Conservation (phyloP, 2,329 filamentous ascomycete species). For the Stromatinia cepivora region DNA sequence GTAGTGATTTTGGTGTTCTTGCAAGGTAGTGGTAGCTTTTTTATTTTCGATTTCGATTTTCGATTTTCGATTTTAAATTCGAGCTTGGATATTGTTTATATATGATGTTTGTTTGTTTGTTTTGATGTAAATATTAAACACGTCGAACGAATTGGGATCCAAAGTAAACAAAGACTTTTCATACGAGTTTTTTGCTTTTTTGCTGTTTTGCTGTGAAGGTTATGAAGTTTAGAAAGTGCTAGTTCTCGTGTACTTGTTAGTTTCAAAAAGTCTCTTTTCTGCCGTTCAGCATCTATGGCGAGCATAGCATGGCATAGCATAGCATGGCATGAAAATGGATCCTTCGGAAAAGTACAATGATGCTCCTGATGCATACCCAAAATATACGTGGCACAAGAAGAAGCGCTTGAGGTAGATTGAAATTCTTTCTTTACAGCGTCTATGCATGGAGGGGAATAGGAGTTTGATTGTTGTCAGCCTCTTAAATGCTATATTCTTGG, state of each 20-base stretch:
- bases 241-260: background rate
- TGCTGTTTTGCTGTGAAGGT: too few species aligned
- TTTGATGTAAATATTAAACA: constrained; percentile 7
- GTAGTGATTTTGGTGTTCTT: too few species aligned
- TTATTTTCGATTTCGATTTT: background rate
- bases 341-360: background rate
- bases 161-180: background rate
- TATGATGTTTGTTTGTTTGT: background rate
- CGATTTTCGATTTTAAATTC: background rate
- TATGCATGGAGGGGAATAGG: background rate
- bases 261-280: background rate
- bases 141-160: background rate
- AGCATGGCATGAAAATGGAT: background rate
- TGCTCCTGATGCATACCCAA: background rate
- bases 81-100: background rate
- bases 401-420: background rate
- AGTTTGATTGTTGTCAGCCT: background rate
- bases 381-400: constrained; percentile 13
- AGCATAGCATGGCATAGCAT: background rate
- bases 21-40: background rate
- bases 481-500: background rate
- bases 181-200: background rate
- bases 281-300: background rate
- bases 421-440: background rate
- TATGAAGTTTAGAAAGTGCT: too few species aligned